Conservation (phyloP, 345 rosid genomes). For the Pistacia vera region DNA sequence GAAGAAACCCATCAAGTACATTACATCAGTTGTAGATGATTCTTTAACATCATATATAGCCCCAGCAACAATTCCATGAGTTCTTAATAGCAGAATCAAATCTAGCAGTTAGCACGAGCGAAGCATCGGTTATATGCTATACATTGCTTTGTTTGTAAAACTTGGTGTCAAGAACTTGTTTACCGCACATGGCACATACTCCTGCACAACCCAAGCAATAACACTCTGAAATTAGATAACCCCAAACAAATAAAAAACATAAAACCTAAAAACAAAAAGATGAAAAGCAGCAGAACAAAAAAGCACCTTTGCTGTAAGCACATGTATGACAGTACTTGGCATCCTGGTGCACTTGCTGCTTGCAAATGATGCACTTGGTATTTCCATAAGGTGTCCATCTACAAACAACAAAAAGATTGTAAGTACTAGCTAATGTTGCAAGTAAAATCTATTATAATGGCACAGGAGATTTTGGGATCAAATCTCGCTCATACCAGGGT, state of each 20-base stretch:
- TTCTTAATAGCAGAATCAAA: not conserved
- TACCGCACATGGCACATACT: constrained; percentile 98
- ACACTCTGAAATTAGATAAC: constrained; percentile 9
- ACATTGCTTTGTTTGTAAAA: constrained; percentile 95
- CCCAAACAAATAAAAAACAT: not conserved
- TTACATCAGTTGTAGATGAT: not conserved
- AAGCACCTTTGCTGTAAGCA: constrained; percentile 88
- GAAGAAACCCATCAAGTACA: not conserved
- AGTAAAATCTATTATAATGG: too few relatives aligned
- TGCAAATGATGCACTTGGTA: constrained; percentile 91
- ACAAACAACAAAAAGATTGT: constrained; percentile 18
- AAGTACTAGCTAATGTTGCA: not conserved
- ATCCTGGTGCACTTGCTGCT: constrained; percentile 99
- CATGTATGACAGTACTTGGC: constrained; percentile 98
- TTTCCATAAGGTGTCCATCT: constrained; percentile 96
- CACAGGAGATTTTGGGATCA: not conserved
- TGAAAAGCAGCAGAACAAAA: not conserved
- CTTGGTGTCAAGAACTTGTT: constrained; percentile 98
- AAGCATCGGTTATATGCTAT: constrained; percentile 14
- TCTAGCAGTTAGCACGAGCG: constrained; percentile 5
- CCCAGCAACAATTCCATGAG: not conserved
- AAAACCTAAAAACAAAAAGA: not conserved
- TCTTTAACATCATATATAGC: constrained; percentile 9
- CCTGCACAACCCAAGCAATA: constrained; percentile 46
- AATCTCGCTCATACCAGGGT: not conserved